Conservation (phyloP, 768 basidiomycete species). For the Leccinum ochraceum region DNA sequence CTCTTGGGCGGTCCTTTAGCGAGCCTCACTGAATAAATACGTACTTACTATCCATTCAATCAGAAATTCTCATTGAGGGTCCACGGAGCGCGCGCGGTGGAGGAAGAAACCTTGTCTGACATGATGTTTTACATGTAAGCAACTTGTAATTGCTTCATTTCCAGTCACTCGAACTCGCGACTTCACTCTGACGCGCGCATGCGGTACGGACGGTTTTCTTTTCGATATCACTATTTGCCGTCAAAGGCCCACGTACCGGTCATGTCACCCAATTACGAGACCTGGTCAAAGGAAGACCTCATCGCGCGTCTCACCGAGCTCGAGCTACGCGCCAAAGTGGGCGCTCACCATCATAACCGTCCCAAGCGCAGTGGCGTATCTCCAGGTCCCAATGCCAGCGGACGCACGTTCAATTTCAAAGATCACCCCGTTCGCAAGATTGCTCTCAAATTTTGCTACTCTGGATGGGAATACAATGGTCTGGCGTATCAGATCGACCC, state of each 20-base stretch:
- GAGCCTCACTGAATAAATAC: too few species aligned
- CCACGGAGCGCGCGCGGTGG: background rate
- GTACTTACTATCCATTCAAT: too few species aligned
- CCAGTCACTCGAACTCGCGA: background rate
- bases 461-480: constrained; percentile 91
- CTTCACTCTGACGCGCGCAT: constrained; percentile 16
- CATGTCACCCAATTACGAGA: constrained; percentile 49
- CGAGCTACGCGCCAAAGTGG: constrained; percentile 37
- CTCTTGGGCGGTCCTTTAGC: background rate
- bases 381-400: constrained; percentile 11
- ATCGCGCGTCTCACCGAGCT: constrained; percentile 62
- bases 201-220: constrained; percentile 34
- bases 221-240: constrained; percentile 35
- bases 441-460: constrained; percentile 90
- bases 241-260: constrained; percentile 30
- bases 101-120: background rate
- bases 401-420: constrained; percentile 62
- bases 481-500: constrained; percentile 76
- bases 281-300: constrained; percentile 68
- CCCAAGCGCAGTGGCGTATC: constrained; percentile 15
- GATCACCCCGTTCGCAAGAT: constrained; percentile 82
- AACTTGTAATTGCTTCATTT: background rate
- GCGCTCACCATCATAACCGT: constrained; percentile 13
- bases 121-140: background rate
- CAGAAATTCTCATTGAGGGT: too few species aligned